These are phyloP conservation scores for Tricholoma matsutake DNA, from an alignment of 768 basidiomycete species.

Conservation along the genomic window DNA sequence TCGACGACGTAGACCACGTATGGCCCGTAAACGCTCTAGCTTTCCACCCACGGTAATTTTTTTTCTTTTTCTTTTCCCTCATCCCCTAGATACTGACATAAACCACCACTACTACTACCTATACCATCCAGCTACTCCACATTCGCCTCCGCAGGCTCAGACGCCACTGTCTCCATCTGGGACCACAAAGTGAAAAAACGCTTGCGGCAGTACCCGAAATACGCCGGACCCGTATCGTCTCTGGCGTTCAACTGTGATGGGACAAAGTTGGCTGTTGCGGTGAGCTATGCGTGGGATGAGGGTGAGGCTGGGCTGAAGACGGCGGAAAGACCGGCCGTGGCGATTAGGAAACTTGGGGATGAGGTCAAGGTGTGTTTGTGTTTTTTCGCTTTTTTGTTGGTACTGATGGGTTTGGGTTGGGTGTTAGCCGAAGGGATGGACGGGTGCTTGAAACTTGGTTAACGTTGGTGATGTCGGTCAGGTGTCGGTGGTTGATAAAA, in stretches of 20 bases:
- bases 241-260: slow-evolving; percentile 85
- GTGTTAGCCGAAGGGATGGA: slow-evolving; percentile 18
- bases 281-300: slow-evolving; percentile 89
- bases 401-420: background rate
- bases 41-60: slow-evolving; percentile 78
- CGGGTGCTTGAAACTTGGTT: background rate
- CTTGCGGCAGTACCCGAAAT: slow-evolving; percentile 85
- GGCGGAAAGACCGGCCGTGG: slow-evolving; percentile 58
- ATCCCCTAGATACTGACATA: background rate
- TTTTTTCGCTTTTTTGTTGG: background rate
- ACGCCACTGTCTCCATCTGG: slow-evolving; percentile 94
- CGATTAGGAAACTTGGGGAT: slow-evolving; percentile 64
- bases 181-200: slow-evolving; percentile 97
- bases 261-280: slow-evolving; percentile 75
- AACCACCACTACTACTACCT: background rate
- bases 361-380: slow-evolving; percentile 61
- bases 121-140: slow-evolving; percentile 76
- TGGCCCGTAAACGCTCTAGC: slow-evolving; percentile 96
- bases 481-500: too few species aligned
- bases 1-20: slow-evolving; percentile 90
- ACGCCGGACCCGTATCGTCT: slow-evolving; percentile 68
- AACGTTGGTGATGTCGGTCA: too few species aligned
- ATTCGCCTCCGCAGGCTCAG: slow-evolving; percentile 93
- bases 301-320: slow-evolving; percentile 71
- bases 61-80: background rate